Evolutionary conservation across 306 rosid genomes (phyloP), one percentile per base, ranked within the genome.

Genomic region (Arachis hypogaea): DNA sequence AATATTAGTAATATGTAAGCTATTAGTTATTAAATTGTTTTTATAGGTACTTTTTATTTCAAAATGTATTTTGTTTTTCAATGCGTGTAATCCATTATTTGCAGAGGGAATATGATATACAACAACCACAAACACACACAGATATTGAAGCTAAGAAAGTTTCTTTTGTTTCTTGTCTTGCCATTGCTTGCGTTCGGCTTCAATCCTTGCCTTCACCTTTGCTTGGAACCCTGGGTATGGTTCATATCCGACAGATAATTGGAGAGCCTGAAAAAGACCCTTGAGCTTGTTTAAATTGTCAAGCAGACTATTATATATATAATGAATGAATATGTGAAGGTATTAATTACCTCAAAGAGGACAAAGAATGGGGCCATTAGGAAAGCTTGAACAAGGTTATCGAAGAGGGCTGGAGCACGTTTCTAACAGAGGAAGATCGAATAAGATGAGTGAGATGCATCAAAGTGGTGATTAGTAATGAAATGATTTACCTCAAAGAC

Each of bases 331-430:
- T 52, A 72, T 65, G 51, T 45, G 42, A 65, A 59, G 77, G 40
- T 59, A 46, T 63, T 77, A 63, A 46, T 63, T 77, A 90, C 96
- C 98, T 92, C 98, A 50, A 92, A 82, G 78, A 92, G 7, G 29
- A 89, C 94, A 41, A 87, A 86, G 83, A 86, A 94, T 57, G 98
- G 98, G 63, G 89, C 96, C 96, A 91, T 88, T 22, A 94, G 82
- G 72, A 94, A 84, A 44, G 95, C 97, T 84, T 94, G 96, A 10
- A 68, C 82, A 63, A 91, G 95, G 80, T 94, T 94, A 83, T 94
- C 96, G 64, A 89, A 75, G 44, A 89, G 86, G 78, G 96, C 96
- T 4, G 98, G 98, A 45, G 96, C 96, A 56, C 93, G 92, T 91
- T 88, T 89, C 98, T 94, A 49, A 68, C 64, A n/a, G 73, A 12